A percentile compares a stretch with the other conserved stretches of the same genome.
Conservation (phyloP, 2,329 filamentous ascomycete genomes). For the Penicillium concentricum region DNA sequence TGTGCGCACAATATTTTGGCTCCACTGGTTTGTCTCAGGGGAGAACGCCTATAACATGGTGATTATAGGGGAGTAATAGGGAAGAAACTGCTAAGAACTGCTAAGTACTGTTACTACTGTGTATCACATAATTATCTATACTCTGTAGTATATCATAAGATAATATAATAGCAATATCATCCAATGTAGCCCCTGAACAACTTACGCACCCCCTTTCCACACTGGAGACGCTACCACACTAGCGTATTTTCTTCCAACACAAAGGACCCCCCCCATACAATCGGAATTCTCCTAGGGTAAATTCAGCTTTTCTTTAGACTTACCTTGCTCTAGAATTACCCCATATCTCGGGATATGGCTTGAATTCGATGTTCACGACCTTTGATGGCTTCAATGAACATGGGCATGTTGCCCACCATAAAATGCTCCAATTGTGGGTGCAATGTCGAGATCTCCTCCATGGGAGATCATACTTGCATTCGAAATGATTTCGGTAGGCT, state of each 20-base stretch:
- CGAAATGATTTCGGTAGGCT: conserved; percentile 41
- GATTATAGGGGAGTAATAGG: too few species aligned
- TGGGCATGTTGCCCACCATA: conserved; percentile 75
- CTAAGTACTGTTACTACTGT: too few species aligned
- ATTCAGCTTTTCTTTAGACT: conserved; percentile 3
- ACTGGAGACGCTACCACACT: conserved; percentile 21
- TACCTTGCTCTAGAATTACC: background rate
- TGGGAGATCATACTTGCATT: conserved; percentile 80
- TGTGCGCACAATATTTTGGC: background rate
- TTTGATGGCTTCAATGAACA: conserved; percentile 48
- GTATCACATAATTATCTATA: background rate
- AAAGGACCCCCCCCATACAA: background rate
- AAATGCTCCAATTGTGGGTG: conserved; percentile 80
- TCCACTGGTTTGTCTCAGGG: background rate
- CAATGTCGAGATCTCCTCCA: conserved; percentile 77
- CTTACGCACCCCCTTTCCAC: conserved; percentile 21
- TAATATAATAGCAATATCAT: too few species aligned
- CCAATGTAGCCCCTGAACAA: conserved; percentile 7
- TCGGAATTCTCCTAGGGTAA: conserved; percentile 3
- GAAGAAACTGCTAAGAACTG: too few species aligned
- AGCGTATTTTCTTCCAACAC: conserved; percentile 10
- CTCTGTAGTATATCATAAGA: background rate
- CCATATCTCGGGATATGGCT: conserved; percentile 9
- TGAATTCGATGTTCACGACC: conserved; percentile 13
- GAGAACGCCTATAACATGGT: too few species aligned